Percentiles rank a stretch among this genome's conserved stretches.
Conservation (phyloP, 257 asterid genomes). For the Salvia hispanica region DNA sequence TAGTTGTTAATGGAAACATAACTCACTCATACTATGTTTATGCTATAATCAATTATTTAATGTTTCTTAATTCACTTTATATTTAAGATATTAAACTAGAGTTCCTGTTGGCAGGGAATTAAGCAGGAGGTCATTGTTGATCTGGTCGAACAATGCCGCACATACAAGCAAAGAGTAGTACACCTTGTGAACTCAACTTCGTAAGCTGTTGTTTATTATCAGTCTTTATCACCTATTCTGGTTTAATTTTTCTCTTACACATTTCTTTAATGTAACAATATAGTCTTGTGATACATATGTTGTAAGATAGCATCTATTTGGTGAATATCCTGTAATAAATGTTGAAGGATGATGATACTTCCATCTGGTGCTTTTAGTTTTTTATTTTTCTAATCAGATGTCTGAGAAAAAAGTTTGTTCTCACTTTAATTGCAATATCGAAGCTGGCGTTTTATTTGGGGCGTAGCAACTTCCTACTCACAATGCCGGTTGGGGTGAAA, state of each 20-base stretch:
- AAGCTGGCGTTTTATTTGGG: constrained; percentile 7
- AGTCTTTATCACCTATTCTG: constrained; percentile 14
- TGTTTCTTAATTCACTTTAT: background rate
- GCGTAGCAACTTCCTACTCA: background rate
- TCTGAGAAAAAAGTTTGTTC: background rate
- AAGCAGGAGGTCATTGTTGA: constrained; percentile 97
- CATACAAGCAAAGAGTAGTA: constrained; percentile 92
- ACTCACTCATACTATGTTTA: background rate
- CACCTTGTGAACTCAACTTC: constrained; percentile 97
- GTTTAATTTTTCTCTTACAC: constrained; percentile 7
- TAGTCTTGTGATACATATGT: background rate
- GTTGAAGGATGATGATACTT: constrained; percentile 10
- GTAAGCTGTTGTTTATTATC: constrained; percentile 59
- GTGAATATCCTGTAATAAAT: constrained; percentile 16
- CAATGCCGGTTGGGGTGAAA: background rate
- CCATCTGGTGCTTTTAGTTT: background rate
- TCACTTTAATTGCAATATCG: background rate
- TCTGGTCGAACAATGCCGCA: constrained; percentile 96
- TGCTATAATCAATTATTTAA: background rate
- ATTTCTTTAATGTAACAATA: background rate
- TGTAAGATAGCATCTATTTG: constrained; percentile 17
- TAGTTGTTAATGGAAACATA: constrained; percentile 14
- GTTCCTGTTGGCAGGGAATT: constrained; percentile 60
- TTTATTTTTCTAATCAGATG: background rate
- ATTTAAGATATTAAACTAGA: constrained; percentile 10